A percentile compares a stretch with the other conserved stretches of the same genome.
phyloP scores from a whole-genome alignment of 2,329 filamentous ascomycete species.

The Cladorrhinum sp. region DNA sequence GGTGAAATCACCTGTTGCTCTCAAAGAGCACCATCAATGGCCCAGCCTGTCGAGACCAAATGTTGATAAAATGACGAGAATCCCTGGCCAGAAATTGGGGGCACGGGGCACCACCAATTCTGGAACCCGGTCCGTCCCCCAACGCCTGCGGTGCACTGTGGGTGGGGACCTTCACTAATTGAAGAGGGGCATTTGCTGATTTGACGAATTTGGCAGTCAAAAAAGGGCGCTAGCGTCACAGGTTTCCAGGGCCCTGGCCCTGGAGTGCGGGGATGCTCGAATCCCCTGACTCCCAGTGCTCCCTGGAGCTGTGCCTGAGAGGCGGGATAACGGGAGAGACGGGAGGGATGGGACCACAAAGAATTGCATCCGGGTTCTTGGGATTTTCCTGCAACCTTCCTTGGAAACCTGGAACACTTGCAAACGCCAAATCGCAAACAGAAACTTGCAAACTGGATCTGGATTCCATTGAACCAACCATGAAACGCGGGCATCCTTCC shows the following conservation, averaged over 20 bases:
- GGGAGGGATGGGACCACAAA: background rate
- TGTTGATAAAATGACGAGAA: constrained; percentile 6
- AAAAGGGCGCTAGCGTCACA: constrained; percentile 6
- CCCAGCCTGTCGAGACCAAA: background rate
- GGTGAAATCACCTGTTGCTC: background rate
- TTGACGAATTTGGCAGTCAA: background rate
- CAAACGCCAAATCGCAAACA: background rate
- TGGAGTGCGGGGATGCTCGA: background rate
- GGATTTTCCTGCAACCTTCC: background rate
- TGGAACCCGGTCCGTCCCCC: background rate
- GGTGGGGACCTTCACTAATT: constrained; percentile 1
- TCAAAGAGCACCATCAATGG: constrained; percentile 3
- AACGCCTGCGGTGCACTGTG: background rate
- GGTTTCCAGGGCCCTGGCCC: constrained; percentile 3
- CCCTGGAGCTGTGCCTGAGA: background rate
- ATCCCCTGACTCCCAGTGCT: background rate
- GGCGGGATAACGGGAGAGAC: background rate
- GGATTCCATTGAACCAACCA: no score
- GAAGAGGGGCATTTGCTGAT: constrained; percentile 4
- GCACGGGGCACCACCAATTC: background rate
- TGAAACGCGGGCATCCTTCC: background rate
- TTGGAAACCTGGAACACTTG: no score
- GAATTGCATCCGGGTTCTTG: background rate
- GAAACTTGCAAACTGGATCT: background rate
- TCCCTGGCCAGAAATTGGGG: constrained; percentile 3